phyloP scores from a whole-genome alignment of 164 flowering plant species.

The Litsea cubeba region DNA sequence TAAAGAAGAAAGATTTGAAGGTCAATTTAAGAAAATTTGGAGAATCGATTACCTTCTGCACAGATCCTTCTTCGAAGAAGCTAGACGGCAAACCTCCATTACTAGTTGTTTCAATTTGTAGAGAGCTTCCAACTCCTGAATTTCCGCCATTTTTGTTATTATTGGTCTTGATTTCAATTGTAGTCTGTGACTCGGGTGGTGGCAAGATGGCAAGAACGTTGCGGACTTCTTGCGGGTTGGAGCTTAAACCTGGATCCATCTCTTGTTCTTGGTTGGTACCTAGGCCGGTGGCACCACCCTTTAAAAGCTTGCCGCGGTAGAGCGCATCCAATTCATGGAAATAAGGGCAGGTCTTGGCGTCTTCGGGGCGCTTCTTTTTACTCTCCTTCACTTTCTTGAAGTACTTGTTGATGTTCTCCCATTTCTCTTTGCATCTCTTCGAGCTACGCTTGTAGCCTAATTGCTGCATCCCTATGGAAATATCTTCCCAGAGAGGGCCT shows the following conservation, averaged over 20 bases:
- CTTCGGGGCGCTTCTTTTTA: conserved; percentile 66
- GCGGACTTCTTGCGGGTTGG: not conserved
- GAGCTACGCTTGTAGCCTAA: conserved; percentile 57
- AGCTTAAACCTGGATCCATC: not conserved
- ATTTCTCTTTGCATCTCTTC: conserved; percentile 71
- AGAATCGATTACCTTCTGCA: conserved; percentile 33
- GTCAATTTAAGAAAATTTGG: not conserved
- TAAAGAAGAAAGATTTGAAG: not conserved
- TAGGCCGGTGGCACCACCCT: not conserved
- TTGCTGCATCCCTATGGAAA: conserved; percentile 43
- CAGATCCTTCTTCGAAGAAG: conserved; percentile 27
- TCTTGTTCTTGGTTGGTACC: conserved; percentile 9
- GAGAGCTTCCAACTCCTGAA: conserved; percentile 5
- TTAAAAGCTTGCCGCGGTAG: conserved; percentile 33
- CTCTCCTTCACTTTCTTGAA: conserved; percentile 69
- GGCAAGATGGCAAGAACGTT: conserved; percentile 16
- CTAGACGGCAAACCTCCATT: conserved; percentile 18
- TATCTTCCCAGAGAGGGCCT: conserved; percentile 71
- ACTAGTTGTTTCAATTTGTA: conserved; percentile 17
- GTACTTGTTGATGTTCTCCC: conserved; percentile 79
- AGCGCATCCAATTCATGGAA: conserved; percentile 48
- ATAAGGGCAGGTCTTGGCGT: conserved; percentile 62
- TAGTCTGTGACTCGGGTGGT: conserved; percentile 8
- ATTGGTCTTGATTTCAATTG: conserved; percentile 21
- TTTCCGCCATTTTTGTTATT: not conserved